These are phyloP conservation scores for Cladosporium sphaerospermum DNA, from an alignment of 2,329 filamentous ascomycete genomes.

Conservation along the genomic window DNA sequence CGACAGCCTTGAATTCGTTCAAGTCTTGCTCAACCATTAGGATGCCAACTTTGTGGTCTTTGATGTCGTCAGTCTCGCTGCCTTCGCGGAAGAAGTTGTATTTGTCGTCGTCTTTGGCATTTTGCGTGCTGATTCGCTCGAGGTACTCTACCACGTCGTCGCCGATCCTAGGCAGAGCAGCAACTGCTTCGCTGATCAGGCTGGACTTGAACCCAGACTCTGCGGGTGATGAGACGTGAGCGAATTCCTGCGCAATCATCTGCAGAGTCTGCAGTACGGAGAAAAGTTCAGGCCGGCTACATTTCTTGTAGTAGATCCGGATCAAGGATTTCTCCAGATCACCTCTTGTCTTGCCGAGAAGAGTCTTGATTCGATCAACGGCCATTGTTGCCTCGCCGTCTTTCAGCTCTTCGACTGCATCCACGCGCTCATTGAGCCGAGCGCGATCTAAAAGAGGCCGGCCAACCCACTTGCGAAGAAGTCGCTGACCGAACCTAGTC, in stretches of 20 bases:
- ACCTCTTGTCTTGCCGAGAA: conserved; percentile 65
- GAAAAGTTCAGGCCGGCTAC: conserved; percentile 80
- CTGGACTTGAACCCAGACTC: conserved; percentile 67
- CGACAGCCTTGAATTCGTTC: conserved; percentile 64
- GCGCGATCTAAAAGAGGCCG: conserved; percentile 73
- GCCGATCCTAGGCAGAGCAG: conserved; percentile 68
- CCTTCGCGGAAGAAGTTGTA: conserved; percentile 87
- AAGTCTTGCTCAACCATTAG: conserved; percentile 87
- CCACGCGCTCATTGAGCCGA: conserved; percentile 69
- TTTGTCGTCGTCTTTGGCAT: conserved; percentile 83
- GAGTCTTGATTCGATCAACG: conserved; percentile 66
- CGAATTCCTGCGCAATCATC: conserved; percentile 70
- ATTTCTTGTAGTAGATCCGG: conserved; percentile 96
- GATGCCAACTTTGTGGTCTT: conserved; percentile 86
- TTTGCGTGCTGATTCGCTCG: conserved; percentile 75
- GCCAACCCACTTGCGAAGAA: conserved; percentile 92
- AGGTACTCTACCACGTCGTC: conserved; percentile 68
- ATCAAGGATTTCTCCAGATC: conserved; percentile 92
- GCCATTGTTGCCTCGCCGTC: conserved; percentile 58
- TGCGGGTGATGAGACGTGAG: conserved; percentile 55
- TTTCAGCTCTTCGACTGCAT: conserved; percentile 80
- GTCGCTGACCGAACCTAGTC: conserved; percentile 79
- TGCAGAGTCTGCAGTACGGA: conserved; percentile 80
- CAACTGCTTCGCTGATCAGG: conserved; percentile 65
- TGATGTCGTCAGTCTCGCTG: conserved; percentile 82